A percentile compares a stretch with the other conserved stretches of the same genome.
Evolutionary conservation across 2,329 filamentous ascomycete genomes (phyloP).

Genomic region (Microdochium nivale): DNA sequence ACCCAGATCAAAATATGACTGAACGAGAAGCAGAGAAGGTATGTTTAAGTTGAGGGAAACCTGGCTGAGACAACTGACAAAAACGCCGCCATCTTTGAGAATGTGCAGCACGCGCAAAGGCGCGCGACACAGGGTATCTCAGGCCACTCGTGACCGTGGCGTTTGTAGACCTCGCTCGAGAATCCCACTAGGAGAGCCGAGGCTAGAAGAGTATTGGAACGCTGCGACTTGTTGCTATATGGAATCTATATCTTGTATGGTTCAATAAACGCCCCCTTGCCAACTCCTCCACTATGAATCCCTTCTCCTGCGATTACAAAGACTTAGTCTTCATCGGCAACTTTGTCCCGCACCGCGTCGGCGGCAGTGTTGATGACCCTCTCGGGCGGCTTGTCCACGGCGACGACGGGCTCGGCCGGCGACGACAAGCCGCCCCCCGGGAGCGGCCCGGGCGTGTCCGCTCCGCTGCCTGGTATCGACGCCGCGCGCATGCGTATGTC

Average conservation of each 20-base stretch:
- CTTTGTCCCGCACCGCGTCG: slow-evolving; percentile 21
- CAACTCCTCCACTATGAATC: not conserved
- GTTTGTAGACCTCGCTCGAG: too few species aligned
- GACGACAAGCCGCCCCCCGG: slow-evolving; percentile 41
- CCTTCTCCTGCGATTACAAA: not conserved
- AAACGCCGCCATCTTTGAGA: too few species aligned
- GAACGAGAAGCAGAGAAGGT: too few species aligned
- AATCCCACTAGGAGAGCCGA: too few species aligned
- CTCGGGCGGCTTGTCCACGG: slow-evolving; percentile 16
- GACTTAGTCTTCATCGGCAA: slow-evolving; percentile 20
- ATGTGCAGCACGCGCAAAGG: too few species aligned
- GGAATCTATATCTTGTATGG: too few species aligned
- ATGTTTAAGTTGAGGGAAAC: too few species aligned
- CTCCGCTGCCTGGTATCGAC: slow-evolving; percentile 15
- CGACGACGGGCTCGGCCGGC: slow-evolving; percentile 30
- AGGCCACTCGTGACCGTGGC: too few species aligned
- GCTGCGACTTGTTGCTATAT: not conserved
- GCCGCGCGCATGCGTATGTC: slow-evolving; percentile 73
- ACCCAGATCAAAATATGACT: too few species aligned
- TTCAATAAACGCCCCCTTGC: not conserved
- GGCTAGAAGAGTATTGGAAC: too few species aligned
- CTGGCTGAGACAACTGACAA: too few species aligned
- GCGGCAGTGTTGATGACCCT: slow-evolving; percentile 19
- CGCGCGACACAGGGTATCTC: too few species aligned
- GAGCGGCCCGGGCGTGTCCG: slow-evolving; percentile 30